These are phyloP conservation scores for Dianthus caryophyllus DNA, from an alignment of 148 eudicot genomes.

Conservation along the genomic window DNA sequence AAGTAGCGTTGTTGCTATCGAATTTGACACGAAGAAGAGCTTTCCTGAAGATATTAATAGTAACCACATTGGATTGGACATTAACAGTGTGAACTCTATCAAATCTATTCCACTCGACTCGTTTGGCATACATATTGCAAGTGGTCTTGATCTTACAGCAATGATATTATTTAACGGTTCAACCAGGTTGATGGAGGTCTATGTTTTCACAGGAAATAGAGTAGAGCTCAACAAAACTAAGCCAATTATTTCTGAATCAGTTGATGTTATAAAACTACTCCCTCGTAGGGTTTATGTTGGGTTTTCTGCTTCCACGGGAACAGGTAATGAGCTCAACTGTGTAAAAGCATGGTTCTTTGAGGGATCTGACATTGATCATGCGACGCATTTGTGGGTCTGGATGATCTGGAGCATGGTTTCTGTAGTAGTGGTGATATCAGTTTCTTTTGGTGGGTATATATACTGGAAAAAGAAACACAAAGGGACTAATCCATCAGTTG, in stretches of 20 bases:
- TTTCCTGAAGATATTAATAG: constrained; percentile 26
- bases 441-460: not conserved
- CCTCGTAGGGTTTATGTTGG: constrained; percentile 31
- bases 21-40: constrained; percentile 44
- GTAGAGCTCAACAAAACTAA: not conserved
- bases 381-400: constrained; percentile 15
- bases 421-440: not conserved
- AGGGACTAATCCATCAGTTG: not conserved
- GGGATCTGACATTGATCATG: constrained; percentile 1
- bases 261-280: constrained; percentile 25
- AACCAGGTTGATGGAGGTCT: constrained; percentile 18
- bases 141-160: constrained; percentile 21
- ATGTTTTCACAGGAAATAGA: constrained; percentile 18
- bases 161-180: constrained; percentile 26
- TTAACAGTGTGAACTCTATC: constrained; percentile 27
- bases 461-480: constrained; percentile 19
- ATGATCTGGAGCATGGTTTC: not conserved
- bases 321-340: constrained; percentile 29
- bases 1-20: constrained; percentile 27
- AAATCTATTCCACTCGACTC: constrained; percentile 5
- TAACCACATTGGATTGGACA: constrained; percentile 40
- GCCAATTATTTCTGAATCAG: constrained; percentile 21
- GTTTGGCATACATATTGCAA: constrained; percentile 20
- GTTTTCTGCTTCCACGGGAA: constrained; percentile 38
- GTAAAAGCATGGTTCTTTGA: constrained; percentile 30